Base-by-base conservation (phyloP, 1,284 basidiomycete species). In the Pascua sp. region DNA sequence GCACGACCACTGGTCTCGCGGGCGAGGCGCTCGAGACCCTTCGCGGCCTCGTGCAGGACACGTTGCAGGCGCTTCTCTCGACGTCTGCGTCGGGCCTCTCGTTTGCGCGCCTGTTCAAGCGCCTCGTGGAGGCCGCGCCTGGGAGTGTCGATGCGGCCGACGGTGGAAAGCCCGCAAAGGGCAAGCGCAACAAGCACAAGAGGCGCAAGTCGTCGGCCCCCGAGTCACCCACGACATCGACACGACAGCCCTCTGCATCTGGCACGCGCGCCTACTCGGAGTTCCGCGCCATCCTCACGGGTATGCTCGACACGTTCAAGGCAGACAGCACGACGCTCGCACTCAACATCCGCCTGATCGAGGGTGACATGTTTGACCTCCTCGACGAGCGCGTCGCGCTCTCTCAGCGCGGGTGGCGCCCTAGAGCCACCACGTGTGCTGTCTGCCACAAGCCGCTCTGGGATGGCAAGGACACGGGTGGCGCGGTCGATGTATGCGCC, bases 251-350 rank as follows among this genome's bases (percentile, higher is more conserved):
- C 4, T 32, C 24, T 32, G 4, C 24, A 32, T 44, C 44, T 8
- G 47, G 84, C 84, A 44, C 53, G 11, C n/a, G 69, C 16, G 85
- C 87, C 7, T 98, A 98, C 73, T 86, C 88, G 39, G 93, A 98
- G 75, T 95, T 98, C 76, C 84, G 92, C 46, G 83, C 85, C 5
- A 92, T 98, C 57, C 80, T 98, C 18, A 88, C 87, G 0, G 89
- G 91, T 37, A 98, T 98, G 91, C 80, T 98, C 62, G 91, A 94
- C 67, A 89, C 91, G 2, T 98, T 97, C 78, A 85, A 88, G 18
- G 85, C 89, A 7, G 93, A 98, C 64, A 87, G 88, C 24, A 94
- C 98, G 66, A 85, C 95, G 80, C 81, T 98, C n/a, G 78, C 82
- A 39, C 91, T 97, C 69, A 89, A 91, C 13, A 90, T 89, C 66